Evolutionary conservation across 331 rosid species (phyloP), one percentile per base, ranked within the genome.

Genomic region (Erythrophleum ivorense): DNA sequence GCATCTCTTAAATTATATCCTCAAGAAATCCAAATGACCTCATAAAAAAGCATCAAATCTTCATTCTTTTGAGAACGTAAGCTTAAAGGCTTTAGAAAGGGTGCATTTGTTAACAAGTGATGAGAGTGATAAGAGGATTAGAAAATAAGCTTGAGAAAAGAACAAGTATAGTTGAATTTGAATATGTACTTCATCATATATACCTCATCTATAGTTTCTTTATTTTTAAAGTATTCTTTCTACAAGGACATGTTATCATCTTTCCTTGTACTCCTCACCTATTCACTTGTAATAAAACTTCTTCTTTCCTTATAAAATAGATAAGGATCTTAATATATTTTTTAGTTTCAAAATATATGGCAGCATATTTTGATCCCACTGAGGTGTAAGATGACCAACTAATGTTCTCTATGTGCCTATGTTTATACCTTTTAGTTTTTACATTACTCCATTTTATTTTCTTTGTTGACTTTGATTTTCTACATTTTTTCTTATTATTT

Each of bases 391-490:
- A 41, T 4, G 21, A 19, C 7, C 13, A 7, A 13, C 24, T 55
- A 55, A 55, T 74, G 53, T 57, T 57, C 31, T 66, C 6, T 66
- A 6, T 38, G 50, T 52, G 12, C 21, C n/a, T 72, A 14, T 58
- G 43, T 68, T n/a, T 75, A 64, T 70, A 9, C 11, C 60, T 10
- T 29, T 75, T 29, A 11, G 60, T 4, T 76, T 57, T 45, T 24
- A 16, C 43, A 41, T n/a, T 12, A 31, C 52, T 67, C 18, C 41
- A 9, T 40, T 53, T n/a, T 60, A 9, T 36, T 45, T 52, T 84
- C 68, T 15, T 74, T 67, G 45, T 69, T 68, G 81, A 12, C 62
- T 74, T 12, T 31, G 75, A 34, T 78, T 36, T 29, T 83, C 40
- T 80, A 12, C 49, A 19, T 75, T 34, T 69, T 50, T 53, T 70